Conservation (phyloP, 306 rosid species). For the Spatholobus suberectus region DNA sequence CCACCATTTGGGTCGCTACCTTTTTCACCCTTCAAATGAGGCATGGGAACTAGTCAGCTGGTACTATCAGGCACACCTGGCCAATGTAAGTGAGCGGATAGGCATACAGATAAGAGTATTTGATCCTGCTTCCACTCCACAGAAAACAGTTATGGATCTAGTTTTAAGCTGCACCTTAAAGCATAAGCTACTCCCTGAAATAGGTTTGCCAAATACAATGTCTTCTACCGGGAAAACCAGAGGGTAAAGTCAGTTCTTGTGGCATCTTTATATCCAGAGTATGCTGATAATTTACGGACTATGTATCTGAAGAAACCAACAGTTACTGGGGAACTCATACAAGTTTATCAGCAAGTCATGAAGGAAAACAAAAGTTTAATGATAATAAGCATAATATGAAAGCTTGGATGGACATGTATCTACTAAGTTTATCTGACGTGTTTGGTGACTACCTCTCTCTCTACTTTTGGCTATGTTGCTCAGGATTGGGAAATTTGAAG, state of each 20-base stretch:
- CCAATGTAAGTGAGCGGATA: constrained; percentile 21
- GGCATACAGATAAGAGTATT: constrained; percentile 48
- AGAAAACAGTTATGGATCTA: constrained; percentile 48
- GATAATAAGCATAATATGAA: constrained; percentile 57
- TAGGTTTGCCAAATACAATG: background rate
- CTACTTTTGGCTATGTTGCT: constrained; percentile 75
- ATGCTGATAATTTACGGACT: constrained; percentile 41
- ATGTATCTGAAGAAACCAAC: constrained; percentile 58
- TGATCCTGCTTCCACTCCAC: background rate
- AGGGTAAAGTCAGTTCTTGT: constrained; percentile 54
- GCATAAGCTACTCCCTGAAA: constrained; percentile 53
- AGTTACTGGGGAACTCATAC: constrained; percentile 50
- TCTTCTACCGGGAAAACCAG: background rate
- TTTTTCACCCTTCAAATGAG: constrained; percentile 48
- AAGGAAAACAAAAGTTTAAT: constrained; percentile 57
- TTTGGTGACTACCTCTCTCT: constrained; percentile 64
- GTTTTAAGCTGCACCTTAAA: constrained; percentile 51
- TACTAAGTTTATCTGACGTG: constrained; percentile 59
- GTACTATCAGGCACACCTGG: constrained; percentile 32
- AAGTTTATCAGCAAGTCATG: constrained; percentile 60
- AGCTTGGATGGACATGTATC: constrained; percentile 66
- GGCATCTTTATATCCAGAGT: constrained; percentile 56
- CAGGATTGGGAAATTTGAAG: constrained; percentile 62
- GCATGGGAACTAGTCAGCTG: constrained; percentile 51
- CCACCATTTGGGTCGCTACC: constrained; percentile 40